phyloP scores from a whole-genome alignment of 2,329 filamentous ascomycete species.

The Pestalotiopsis sp. region DNA sequence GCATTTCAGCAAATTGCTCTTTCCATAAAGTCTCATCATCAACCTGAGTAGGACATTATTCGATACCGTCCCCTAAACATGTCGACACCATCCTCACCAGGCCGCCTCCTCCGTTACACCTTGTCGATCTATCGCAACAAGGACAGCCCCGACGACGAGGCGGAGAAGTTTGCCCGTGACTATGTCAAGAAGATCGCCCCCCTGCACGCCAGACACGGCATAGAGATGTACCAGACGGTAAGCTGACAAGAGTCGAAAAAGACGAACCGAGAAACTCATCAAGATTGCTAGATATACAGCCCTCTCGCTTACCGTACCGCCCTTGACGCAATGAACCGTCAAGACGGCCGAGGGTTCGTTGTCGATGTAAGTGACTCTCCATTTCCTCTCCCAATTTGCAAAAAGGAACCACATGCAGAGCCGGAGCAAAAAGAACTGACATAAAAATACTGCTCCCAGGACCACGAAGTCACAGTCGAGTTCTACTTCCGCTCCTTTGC shows the following conservation, averaged over 20 bases:
- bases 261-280: not conserved
- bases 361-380: slow-evolving; percentile 6
- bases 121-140: slow-evolving; percentile 11
- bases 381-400: not conserved
- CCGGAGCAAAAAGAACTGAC: not conserved
- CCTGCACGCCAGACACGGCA: slow-evolving; percentile 12
- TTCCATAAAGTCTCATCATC: too few species aligned
- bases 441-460: not conserved
- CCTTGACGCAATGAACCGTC: slow-evolving; percentile 10
- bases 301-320: slow-evolving; percentile 6
- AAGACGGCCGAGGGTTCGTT: not conserved
- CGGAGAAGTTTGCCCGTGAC: slow-evolving; percentile 1
- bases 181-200: slow-evolving; percentile 8
- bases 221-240: slow-evolving; percentile 10
- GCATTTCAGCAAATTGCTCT: too few species aligned
- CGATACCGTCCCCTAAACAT: not conserved
- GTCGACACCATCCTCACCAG: not conserved
- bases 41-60: not conserved
- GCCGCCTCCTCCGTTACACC: slow-evolving; percentile 8
- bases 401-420: not conserved
- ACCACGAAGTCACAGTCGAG: slow-evolving; percentile 8
- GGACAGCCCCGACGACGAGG: not conserved
- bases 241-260: not conserved
- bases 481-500: slow-evolving; percentile 20
- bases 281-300: not conserved